Conservation (phyloP, 2,329 filamentous ascomycete species). For the Pseudogymnoascus sp. region DNA sequence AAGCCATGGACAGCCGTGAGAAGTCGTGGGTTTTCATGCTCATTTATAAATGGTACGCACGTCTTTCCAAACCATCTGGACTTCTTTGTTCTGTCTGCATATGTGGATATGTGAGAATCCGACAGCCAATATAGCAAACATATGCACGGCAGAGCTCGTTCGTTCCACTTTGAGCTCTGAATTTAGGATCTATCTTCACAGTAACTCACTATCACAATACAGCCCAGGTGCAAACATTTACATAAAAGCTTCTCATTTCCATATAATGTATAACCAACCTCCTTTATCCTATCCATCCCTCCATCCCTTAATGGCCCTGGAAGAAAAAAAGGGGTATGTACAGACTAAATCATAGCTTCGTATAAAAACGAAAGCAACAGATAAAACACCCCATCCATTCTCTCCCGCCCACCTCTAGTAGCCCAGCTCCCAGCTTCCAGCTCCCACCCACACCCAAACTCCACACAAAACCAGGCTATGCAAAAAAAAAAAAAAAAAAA, state of each 20-base stretch:
- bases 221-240: background rate
- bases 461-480: conserved; percentile 7
- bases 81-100: background rate
- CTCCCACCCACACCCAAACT: conserved; percentile 2
- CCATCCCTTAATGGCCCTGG: conserved; percentile 1
- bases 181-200: background rate
- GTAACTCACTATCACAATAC: background rate
- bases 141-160: background rate
- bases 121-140: background rate
- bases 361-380: background rate
- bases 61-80: background rate
- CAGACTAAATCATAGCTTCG: conserved; percentile 5
- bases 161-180: background rate
- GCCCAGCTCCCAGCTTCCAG: background rate
- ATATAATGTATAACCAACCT: conserved; percentile 7
- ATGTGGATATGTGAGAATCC: background rate
- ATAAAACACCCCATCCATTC: background rate
- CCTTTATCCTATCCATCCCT: background rate
- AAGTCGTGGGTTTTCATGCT: background rate
- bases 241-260: conserved; percentile 5
- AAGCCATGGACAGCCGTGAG: background rate
- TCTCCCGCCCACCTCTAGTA: background rate
- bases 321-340: conserved; percentile 5
- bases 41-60: background rate
- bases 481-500: background rate